Conservation (phyloP, 805 yeast genomes). For the Kazachstania taianensis region DNA sequence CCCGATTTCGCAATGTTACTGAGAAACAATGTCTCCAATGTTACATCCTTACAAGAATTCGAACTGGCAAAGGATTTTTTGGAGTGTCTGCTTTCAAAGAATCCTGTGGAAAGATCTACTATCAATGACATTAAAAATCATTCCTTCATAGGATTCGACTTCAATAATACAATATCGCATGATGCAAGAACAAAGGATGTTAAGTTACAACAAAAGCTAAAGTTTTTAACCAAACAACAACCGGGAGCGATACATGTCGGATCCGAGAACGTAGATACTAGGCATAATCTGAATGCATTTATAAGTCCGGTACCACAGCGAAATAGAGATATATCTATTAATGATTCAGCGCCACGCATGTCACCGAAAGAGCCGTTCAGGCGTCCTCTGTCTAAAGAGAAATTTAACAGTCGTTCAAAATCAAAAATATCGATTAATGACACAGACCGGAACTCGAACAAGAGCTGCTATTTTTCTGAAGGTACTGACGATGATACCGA, state of each 20-base stretch:
- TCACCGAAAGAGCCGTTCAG: neutral
- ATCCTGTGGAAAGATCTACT: slow-evolving; percentile 57
- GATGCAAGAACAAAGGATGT: slow-evolving; percentile 14
- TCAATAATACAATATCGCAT: slow-evolving; percentile 17
- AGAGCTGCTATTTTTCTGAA: neutral
- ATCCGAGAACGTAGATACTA: neutral
- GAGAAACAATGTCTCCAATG: slow-evolving; percentile 23
- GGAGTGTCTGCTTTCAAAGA: slow-evolving; percentile 50
- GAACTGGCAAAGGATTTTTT: slow-evolving; percentile 47
- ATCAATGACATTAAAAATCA: slow-evolving; percentile 67
- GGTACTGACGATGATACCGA: neutral
- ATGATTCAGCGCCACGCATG: neutral
- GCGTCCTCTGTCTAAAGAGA: too few relatives aligned
- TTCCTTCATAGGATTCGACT: slow-evolving; percentile 48
- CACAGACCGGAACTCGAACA: too few relatives aligned
- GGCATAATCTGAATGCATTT: neutral
- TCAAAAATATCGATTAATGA: neutral
- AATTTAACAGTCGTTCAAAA: neutral
- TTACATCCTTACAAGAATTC: slow-evolving; percentile 35
- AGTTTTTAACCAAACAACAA: slow-evolving; percentile 11
- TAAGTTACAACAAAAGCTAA: slow-evolving; percentile 10
- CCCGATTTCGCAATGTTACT: slow-evolving; percentile 35
- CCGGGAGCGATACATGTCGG: neutral
- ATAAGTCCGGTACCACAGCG: neutral
- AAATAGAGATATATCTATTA: neutral